Evolutionary conservation across 768 basidiomycete species (phyloP).

Genomic region (Hortiboletus flavorubellus): DNA sequence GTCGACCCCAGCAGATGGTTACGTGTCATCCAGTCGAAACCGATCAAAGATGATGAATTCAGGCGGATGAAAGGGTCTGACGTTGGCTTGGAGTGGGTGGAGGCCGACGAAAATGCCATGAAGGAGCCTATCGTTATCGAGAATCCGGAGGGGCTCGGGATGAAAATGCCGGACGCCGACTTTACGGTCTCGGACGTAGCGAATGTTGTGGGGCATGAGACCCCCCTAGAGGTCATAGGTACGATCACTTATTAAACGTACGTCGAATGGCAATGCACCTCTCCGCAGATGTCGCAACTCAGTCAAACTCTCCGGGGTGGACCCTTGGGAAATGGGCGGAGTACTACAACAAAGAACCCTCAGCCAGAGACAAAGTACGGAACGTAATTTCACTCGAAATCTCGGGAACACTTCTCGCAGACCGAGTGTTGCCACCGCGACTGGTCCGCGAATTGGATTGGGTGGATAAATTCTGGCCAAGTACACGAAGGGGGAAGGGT

Average conservation of each 20-base stretch:
- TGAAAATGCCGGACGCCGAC: slow-evolving; percentile 76
- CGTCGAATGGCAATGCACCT: neutral
- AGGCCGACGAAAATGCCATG: slow-evolving; percentile 68
- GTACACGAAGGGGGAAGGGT: slow-evolving; percentile 65
- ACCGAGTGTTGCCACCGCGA: slow-evolving; percentile 77
- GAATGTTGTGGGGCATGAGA: slow-evolving; percentile 70
- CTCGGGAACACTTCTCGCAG: slow-evolving; percentile 77
- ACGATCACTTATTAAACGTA: slow-evolving; percentile 17
- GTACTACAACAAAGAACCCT: slow-evolving; percentile 69
- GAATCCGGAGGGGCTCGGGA: slow-evolving; percentile 76
- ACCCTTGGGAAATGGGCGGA: slow-evolving; percentile 87
- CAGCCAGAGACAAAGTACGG: slow-evolving; percentile 76
- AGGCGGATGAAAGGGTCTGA: slow-evolving; percentile 62
- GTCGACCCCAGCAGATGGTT: slow-evolving; percentile 64
- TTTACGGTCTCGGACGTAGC: slow-evolving; percentile 83
- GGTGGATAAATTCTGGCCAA: slow-evolving; percentile 96
- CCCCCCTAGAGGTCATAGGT: slow-evolving; percentile 92
- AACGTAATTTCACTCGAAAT: slow-evolving; percentile 97
- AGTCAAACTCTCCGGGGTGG: slow-evolving; percentile 85
- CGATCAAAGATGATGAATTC: slow-evolving; percentile 61
- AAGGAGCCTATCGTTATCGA: slow-evolving; percentile 81
- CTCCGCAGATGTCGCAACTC: slow-evolving; percentile 75
- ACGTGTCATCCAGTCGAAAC: slow-evolving; percentile 64
- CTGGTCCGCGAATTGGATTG: slow-evolving; percentile 90
- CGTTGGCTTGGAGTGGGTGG: slow-evolving; percentile 72